Base-by-base conservation (phyloP, 139 green algal genomes). In the Chlamydomonas sp. region DNA sequence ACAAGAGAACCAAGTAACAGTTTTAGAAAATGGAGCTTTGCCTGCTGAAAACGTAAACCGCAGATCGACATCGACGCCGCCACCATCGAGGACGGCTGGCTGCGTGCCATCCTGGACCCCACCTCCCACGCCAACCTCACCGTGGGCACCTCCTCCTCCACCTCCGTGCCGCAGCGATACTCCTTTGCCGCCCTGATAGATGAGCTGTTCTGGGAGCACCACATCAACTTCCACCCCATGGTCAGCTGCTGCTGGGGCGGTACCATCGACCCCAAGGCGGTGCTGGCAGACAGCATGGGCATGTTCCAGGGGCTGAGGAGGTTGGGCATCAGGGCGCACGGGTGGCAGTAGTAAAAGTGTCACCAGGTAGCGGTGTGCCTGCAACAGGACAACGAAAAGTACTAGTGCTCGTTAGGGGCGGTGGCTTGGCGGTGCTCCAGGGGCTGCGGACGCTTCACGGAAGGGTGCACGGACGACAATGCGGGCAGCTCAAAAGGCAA, bases 11-110 rank as follows among this genome's bases (percentile, higher is more conserved):
- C 31, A 49, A 49, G 31, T 49, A 49, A 49, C 31, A 49, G 31
- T 49, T 49, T 49, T 49, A 49, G 31, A 49, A 49, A 49, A 69
- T 16, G 9, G 64, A 9, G 9, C 64, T 16, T 16, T 12, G 9
- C 64, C 64, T 69, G 8, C 10, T 12, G 9, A 69, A 69, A 9
- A 12, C 9, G 9, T 12, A 69, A 69, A 9, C 9, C 8, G 10
- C 68, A 85, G 80, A 1, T 85, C 4, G 80, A 85, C 64, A 85
- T 85, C 58, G 80, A 85, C 67, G 20, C 17, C 10, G 57, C 80
- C 1, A 16, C 15, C 1, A 77, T 85, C 17, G 80, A 85, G 80
- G 80, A 77, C 3, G 49, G 0, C 5, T 85, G 80, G 80, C 67
- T 85, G 1, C 57, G 57, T 0, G 80, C 80, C 67, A 85, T 85